These are phyloP conservation scores for Penicillium crustosum DNA, from an alignment of 2,329 filamentous ascomycete genomes.

Conservation along the genomic window DNA sequence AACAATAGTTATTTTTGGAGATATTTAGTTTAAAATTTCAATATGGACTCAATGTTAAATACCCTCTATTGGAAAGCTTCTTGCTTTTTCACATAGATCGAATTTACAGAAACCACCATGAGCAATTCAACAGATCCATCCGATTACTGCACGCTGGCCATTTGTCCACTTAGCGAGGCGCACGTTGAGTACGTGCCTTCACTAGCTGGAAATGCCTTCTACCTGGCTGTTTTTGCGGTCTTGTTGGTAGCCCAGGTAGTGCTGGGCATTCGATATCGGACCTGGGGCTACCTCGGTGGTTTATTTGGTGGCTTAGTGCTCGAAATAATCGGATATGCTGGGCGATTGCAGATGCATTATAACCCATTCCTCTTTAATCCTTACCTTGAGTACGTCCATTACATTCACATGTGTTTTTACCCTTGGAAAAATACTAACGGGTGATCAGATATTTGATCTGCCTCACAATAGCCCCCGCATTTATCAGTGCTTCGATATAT, in stretches of 20 bases:
- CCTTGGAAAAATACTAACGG: background rate
- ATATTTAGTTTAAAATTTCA: background rate
- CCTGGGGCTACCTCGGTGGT: conserved; percentile 11
- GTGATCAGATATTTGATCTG: background rate
- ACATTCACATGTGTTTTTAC: background rate
- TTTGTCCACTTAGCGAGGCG: conserved; percentile 12
- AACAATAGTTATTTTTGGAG: background rate
- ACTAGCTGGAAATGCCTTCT: conserved; percentile 16
- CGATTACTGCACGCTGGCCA: conserved; percentile 14
- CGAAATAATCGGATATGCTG: conserved; percentile 4
- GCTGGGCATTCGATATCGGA: conserved; percentile 11
- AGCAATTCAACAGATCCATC: background rate
- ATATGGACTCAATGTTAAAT: background rate
- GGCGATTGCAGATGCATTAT: conserved; percentile 4
- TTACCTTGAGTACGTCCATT: conserved; percentile 5
- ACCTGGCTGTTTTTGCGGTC: conserved; percentile 11
- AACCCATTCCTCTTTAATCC: conserved; percentile 2
- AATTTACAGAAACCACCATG: background rate
- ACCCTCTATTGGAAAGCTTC: background rate
- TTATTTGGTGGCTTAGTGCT: conserved; percentile 1
- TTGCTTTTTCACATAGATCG: background rate
- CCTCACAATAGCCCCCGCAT: background rate
- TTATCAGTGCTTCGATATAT: background rate
- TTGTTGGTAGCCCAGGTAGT: conserved; percentile 7
- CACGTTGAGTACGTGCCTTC: conserved; percentile 15